Conservation (phyloP, 176 grass and related monocot genomes). For the Lolium perenne region DNA sequence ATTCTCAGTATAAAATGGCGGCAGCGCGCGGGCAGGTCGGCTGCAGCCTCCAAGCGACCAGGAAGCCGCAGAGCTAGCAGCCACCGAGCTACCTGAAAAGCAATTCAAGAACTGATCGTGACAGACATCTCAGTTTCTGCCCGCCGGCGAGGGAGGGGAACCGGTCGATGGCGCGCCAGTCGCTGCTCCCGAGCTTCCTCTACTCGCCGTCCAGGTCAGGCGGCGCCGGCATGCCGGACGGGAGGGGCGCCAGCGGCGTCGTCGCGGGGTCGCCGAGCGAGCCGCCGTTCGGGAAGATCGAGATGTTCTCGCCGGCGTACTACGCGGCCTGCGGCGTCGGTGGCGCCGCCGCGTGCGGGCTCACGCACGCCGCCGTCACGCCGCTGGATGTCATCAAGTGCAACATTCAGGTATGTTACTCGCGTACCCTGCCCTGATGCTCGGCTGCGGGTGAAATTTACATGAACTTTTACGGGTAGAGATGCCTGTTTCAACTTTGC, state of each 20-base stretch:
- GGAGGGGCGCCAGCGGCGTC: conserved; percentile 6
- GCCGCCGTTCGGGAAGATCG: conserved; percentile 76
- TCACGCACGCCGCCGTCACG: conserved; percentile 88
- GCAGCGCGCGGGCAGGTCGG: conserved; percentile 2
- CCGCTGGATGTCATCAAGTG: conserved; percentile 94
- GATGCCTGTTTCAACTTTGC: background rate
- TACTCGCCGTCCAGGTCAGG: conserved; percentile 41
- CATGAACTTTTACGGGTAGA: background rate
- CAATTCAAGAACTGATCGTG: background rate
- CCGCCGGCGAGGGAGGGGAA: background rate
- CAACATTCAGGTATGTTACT: conserved; percentile 70
- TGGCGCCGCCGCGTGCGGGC: conserved; percentile 75
- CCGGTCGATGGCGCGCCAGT: conserved; percentile 44
- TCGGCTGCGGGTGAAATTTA: too few relatives aligned
- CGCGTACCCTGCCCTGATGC: background rate
- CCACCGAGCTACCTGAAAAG: background rate
- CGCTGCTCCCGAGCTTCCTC: conserved; percentile 75
- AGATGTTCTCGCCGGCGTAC: conserved; percentile 85
- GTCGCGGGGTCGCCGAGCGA: conserved; percentile 62
- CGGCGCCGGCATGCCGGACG: background rate
- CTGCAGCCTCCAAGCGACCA: conserved; percentile 19
- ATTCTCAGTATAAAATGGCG: conserved; percentile 22
- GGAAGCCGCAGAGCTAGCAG: background rate
- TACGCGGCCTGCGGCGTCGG: conserved; percentile 71
- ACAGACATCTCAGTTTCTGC: background rate